Base-by-base conservation (phyloP, 768 basidiomycete genomes). In the Amanita subjunquillea region DNA sequence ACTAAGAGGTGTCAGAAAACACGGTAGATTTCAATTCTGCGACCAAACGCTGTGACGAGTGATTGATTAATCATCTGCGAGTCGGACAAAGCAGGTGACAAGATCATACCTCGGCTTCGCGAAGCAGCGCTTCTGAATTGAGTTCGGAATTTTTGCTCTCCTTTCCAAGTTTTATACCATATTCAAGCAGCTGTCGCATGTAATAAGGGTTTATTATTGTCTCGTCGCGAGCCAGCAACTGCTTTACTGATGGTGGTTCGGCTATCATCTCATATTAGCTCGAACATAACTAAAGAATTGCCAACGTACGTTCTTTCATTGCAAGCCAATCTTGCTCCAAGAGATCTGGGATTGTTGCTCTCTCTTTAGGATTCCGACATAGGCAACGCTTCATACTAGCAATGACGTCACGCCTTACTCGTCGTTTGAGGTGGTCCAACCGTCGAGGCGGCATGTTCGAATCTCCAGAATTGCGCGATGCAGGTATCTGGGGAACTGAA, bases 311-410 rank as follows among this genome's bases (percentile, higher is more conserved):
- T 63, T 80, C 79, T 54, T 71, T 75, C 76, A 80, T 77, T 9
- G 75, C 73, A 50, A 93, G 62, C 85, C 93, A 95, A 52, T 81
- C 81, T 60, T 93, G 82, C 46, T 80, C 78, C 59, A 97, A 64
- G 61, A 99, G 68, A 61, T 93, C 82, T 2, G 91, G 90, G 56
- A 98, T 97, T 4, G 89, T 85, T 58, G 85, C 81, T 25, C 95
- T 72, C 58, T 86, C 81, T 66, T 94, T 95, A 29, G 91, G 83
- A 59, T 80, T 76, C 55, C 91, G 79, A 49, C 71, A 70, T 58
- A 97, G 67, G 65, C 95, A 99, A 53, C 77, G 79, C 68, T 83
- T 82, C 74, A 97, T 92, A 46, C 80, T 81, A 51, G 74, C 75
- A 54, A 96, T 84, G n/a, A 94, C 83, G 57, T 85, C 81, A 44